phyloP scores from a whole-genome alignment of 805 yeast species.

The Spathaspora gorwiae region DNA sequence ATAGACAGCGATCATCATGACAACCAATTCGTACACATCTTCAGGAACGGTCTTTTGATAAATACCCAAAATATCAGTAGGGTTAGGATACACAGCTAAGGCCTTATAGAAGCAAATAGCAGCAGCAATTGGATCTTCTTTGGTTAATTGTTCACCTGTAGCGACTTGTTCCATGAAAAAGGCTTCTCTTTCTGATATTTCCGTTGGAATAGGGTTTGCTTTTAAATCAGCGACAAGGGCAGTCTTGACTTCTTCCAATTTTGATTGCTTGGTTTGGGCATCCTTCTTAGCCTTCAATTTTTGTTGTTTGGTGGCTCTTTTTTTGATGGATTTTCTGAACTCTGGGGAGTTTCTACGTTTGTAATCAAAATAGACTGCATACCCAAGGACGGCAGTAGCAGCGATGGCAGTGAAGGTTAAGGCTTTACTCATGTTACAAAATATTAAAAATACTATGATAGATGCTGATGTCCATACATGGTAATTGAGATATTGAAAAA shows the following conservation, averaged over 20 bases:
- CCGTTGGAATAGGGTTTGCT: slow-evolving; percentile 71
- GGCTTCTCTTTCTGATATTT: slow-evolving; percentile 63
- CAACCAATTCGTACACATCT: slow-evolving; percentile 74
- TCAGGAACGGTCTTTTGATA: slow-evolving; percentile 87
- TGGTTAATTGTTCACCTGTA: slow-evolving; percentile 75
- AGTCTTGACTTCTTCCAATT: slow-evolving; percentile 55
- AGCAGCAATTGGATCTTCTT: slow-evolving; percentile 64
- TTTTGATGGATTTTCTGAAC: slow-evolving; percentile 74
- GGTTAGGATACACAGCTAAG: slow-evolving; percentile 87
- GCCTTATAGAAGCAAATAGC: slow-evolving; percentile 94
- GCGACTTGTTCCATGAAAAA: slow-evolving; percentile 82
- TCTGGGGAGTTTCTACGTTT: slow-evolving; percentile 76
- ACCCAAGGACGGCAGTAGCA: slow-evolving; percentile 59
- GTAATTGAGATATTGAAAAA: not conserved
- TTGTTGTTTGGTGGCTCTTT: slow-evolving; percentile 56
- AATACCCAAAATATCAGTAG: slow-evolving; percentile 83
- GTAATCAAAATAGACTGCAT: slow-evolving; percentile 88
- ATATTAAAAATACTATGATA: not conserved
- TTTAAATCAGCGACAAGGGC: slow-evolving; percentile 61
- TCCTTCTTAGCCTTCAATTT: slow-evolving; percentile 25
- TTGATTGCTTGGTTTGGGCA: slow-evolving; percentile 45
- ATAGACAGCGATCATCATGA: slow-evolving; percentile 82
- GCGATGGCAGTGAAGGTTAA: slow-evolving; percentile 37
- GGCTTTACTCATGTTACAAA: slow-evolving; percentile 6
- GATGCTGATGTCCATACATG: not conserved